Percentiles rank a stretch among this genome's conserved stretches.
These are phyloP conservation scores for Mycena chlorophos DNA, from an alignment of 768 basidiomycete genomes.

Conservation along the genomic window DNA sequence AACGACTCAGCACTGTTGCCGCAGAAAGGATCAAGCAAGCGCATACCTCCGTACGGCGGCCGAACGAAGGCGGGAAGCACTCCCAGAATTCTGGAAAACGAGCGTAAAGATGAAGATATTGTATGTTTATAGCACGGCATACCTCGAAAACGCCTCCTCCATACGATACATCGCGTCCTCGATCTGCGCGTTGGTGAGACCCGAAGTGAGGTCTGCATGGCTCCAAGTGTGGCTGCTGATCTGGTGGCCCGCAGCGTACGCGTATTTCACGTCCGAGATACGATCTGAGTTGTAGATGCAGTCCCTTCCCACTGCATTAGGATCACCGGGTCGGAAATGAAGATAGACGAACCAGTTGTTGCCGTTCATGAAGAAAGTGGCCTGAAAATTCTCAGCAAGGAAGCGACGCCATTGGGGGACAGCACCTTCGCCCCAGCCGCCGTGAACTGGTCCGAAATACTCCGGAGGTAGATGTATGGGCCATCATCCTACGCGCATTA, in stretches of 20 bases:
- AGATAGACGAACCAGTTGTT: constrained; percentile 37
- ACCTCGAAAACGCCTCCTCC: constrained; percentile 20
- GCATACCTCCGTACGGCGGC: constrained; percentile 45
- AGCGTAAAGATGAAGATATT: constrained; percentile 24
- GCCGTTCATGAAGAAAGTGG: constrained; percentile 46
- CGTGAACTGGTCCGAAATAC: constrained; percentile 34
- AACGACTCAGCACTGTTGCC: too few species aligned
- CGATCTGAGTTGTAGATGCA: constrained; percentile 39
- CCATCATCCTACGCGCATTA: constrained; percentile 31
- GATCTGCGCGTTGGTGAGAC: constrained; percentile 34
- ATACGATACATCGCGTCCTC: constrained; percentile 37
- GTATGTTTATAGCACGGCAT: neutral
- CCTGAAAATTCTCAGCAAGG: too few species aligned
- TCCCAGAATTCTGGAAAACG: constrained; percentile 36
- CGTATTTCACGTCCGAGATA: constrained; percentile 34
- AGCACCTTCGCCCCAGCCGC: constrained; percentile 39
- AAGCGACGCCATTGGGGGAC: too few species aligned
- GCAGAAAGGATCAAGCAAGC: too few species aligned
- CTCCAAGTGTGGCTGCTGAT: constrained; percentile 49
- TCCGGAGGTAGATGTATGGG: constrained; percentile 34
- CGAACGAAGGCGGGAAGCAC: constrained; percentile 42
- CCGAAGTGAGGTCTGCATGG: constrained; percentile 35
- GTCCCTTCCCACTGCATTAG: constrained; percentile 1
- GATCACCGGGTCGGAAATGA: neutral
- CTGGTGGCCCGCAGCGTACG: constrained; percentile 41